Evolutionary conservation across 371 early-diverging fungal genomes (phyloP), one percentile per base, ranked within the genome.

Genomic region (Saksenaea vasiformis): DNA sequence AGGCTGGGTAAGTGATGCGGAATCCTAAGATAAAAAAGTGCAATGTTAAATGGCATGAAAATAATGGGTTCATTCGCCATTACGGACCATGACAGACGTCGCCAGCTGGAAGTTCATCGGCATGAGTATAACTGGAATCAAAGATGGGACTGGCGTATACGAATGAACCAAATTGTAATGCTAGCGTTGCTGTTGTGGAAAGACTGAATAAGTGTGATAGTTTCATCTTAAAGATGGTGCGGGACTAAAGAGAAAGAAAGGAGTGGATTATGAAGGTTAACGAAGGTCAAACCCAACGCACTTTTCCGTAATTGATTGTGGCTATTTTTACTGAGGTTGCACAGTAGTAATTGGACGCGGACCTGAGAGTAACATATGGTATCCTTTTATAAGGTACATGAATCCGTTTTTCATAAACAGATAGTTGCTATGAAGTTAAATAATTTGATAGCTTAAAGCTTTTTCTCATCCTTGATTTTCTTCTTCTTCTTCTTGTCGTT

Each of bases 281-380:
- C 22, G 10, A 47, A 47, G 22, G 17, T 47, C 51, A 10, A 17
- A 47, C 7, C 44, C 10, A 22, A 47, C 51, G 9, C 22, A 9
- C 51, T 47, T 47, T 47, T 47, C 51, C 22, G 51, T 47, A 47
- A 47, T 22, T 47, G 51, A 47, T 47, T 47, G 51, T 47, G 51
- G 51, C 24, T 47, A 47, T 47, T 47, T 47, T 47, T 47, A 47
- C 51, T 22, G 22, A 31, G 3, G 51, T 47, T 10, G 51, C 51
- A 47, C 51, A 47, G 51, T 39, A 47, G 24, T 22, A 47, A 47
- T 47, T 47, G 11, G 22, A 47, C 51, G 51, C 51, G 51, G 51
- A 47, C 51, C 51, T 47, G 51, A 22, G 31, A 47, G 9, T 17
- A 22, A 47, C 51, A 22, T n/a, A 22, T 47, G 51, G n/a, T 19